Percentiles rank a stretch among this genome's conserved stretches.
phyloP scores from a whole-genome alignment of 176 grass and related monocot species.

The Musa troglodytarum region DNA sequence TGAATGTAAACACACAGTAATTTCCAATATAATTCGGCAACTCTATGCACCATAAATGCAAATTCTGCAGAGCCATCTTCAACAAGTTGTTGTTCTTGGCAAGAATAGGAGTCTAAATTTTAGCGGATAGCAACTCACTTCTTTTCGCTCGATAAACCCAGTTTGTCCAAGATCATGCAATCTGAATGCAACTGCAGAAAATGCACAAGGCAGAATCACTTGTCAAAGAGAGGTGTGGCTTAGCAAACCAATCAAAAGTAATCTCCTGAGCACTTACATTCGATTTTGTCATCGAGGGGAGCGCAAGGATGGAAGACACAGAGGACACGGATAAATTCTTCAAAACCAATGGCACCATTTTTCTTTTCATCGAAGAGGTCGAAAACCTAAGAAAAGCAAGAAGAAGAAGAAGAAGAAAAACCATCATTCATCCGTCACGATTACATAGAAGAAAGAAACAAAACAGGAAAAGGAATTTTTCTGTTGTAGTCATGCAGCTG shows the following conservation, averaged over 20 bases:
- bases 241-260: no score
- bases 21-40: not conserved
- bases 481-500: no score
- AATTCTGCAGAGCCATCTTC: not conserved
- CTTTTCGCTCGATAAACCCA: slow-evolving; percentile 72
- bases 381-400: slow-evolving; percentile 37
- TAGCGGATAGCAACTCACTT: slow-evolving; percentile 31
- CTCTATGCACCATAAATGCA: not conserved
- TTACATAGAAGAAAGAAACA: not conserved
- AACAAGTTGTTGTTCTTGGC: not conserved
- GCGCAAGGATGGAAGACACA: slow-evolving; percentile 74
- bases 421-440: not conserved
- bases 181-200: slow-evolving; percentile 74
- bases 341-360: slow-evolving; percentile 81
- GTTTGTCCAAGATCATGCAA: slow-evolving; percentile 83
- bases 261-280: slow-evolving; percentile 34
- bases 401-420: not conserved
- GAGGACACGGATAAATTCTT: slow-evolving; percentile 80
- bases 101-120: not conserved
- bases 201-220: slow-evolving; percentile 4
- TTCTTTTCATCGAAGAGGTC: slow-evolving; percentile 86
- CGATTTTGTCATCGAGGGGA: slow-evolving; percentile 65
- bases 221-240: no score
- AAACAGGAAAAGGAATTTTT: no score
- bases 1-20: not conserved